Percentiles rank a stretch among this genome's conserved stretches.
Evolutionary conservation across 495 filamentous ascomycete genomes (phyloP).

Genomic region (Aspergillus saccharolyticus): DNA sequence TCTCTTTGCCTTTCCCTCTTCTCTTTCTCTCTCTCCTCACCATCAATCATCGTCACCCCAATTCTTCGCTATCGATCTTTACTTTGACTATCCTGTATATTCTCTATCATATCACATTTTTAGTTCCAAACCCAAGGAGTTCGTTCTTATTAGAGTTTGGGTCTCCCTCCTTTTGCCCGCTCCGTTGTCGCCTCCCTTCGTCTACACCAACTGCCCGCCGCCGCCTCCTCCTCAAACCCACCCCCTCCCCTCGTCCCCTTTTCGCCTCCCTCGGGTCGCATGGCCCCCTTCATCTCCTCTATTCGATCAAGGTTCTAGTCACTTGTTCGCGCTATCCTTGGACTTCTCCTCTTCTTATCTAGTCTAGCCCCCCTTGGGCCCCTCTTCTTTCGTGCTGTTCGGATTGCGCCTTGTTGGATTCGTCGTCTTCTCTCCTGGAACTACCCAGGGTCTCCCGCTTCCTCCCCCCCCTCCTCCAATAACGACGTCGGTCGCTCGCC

Average conservation of each 20-base stretch:
- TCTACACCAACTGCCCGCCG: background rate
- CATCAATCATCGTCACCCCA: background rate
- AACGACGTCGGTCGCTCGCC: no score
- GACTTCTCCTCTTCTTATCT: slow-evolving; percentile 3
- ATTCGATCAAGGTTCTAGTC: slow-evolving; percentile 5
- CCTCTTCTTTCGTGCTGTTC: slow-evolving; percentile 10
- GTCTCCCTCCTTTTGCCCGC: background rate
- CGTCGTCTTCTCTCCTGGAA: background rate
- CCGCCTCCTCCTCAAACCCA: slow-evolving; percentile 2
- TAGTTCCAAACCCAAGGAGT: background rate
- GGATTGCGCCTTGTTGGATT: slow-evolving; percentile 13
- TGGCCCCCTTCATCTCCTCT: slow-evolving; percentile 3
- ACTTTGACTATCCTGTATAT: background rate
- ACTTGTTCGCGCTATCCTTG: slow-evolving; percentile 8
- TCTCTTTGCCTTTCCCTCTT: slow-evolving; percentile 1
- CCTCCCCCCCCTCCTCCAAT: slow-evolving; percentile 3
- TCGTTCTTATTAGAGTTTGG: background rate
- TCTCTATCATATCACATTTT: background rate
- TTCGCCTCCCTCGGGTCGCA: slow-evolving; percentile 14
- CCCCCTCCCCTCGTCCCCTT: slow-evolving; percentile 1
- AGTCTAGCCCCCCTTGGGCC: slow-evolving; percentile 1
- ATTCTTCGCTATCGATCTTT: background rate
- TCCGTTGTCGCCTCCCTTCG: background rate
- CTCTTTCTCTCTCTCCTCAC: slow-evolving; percentile 11
- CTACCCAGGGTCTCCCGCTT: slow-evolving; percentile 1